These are phyloP conservation scores for Pichia scutulata DNA, from an alignment of 805 yeast genomes.

Conservation along the genomic window DNA sequence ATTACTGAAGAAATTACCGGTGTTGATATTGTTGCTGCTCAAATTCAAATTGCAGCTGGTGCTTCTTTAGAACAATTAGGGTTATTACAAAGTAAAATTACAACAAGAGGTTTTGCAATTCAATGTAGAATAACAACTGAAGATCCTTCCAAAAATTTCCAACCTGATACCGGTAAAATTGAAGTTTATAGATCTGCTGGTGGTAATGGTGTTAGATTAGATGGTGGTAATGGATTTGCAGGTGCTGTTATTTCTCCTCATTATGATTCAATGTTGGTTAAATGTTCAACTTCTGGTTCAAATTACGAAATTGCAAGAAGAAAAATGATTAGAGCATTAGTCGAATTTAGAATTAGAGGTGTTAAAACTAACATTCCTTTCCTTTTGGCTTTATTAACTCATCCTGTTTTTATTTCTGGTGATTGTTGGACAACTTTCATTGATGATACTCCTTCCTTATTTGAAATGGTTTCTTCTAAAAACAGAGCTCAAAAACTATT, in stretches of 20 bases:
- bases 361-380: slow-evolving; percentile 98
- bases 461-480: slow-evolving; percentile 89
- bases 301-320: slow-evolving; percentile 95
- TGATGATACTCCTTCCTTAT: slow-evolving; percentile 94
- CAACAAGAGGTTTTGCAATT: slow-evolving; percentile 95
- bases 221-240: slow-evolving; percentile 97
- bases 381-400: slow-evolving; percentile 81
- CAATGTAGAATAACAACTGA: slow-evolving; percentile 99
- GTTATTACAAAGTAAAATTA: slow-evolving; percentile 85
- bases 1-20: slow-evolving; percentile 99
- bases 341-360: slow-evolving; percentile 98
- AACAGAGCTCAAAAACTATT: slow-evolving; percentile 94
- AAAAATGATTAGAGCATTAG: slow-evolving; percentile 93
- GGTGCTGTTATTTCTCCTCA: slow-evolving; percentile 96
- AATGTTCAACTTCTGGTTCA: slow-evolving; percentile 95
- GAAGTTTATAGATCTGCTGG: slow-evolving; percentile 98
- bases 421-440: slow-evolving; percentile 97
- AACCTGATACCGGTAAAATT: slow-evolving; percentile 96
- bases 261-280: slow-evolving; percentile 96
- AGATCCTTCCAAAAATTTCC: slow-evolving; percentile 94
- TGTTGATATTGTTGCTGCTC: slow-evolving; percentile 95
- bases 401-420: slow-evolving; percentile 79
- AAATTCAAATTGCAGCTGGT: slow-evolving; percentile 98
- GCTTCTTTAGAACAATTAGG: slow-evolving; percentile 91
- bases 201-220: slow-evolving; percentile 98